A percentile compares a stretch with the other conserved stretches of the same genome.
phyloP scores from a whole-genome alignment of 306 rosid species.

The Rosa lucieae region DNA sequence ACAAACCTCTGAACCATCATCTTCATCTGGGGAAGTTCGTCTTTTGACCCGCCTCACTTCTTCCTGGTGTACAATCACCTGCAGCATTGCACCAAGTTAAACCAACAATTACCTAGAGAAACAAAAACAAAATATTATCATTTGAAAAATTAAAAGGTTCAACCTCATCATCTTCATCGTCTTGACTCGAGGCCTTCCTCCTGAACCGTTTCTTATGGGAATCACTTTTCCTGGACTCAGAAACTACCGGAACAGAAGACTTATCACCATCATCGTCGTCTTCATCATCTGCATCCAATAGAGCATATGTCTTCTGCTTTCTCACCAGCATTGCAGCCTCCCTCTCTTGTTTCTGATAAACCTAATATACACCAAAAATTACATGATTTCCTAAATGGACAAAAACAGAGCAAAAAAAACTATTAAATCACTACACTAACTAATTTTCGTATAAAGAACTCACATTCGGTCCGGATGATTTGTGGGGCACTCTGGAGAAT shows the following conservation, averaged over 20 bases:
- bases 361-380: slow-evolving; percentile 42
- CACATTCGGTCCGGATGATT: slow-evolving; percentile 57
- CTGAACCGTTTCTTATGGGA: slow-evolving; percentile 61
- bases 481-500: slow-evolving; percentile 66
- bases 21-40: slow-evolving; percentile 53
- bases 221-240: slow-evolving; percentile 42
- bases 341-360: slow-evolving; percentile 80
- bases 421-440: neutral
- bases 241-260: slow-evolving; percentile 35
- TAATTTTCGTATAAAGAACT: slow-evolving; percentile 23
- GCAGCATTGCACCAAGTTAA: slow-evolving; percentile 43
- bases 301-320: slow-evolving; percentile 69
- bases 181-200: slow-evolving; percentile 60
- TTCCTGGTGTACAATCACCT: slow-evolving; percentile 57
- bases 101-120: slow-evolving; percentile 21
- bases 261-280: slow-evolving; percentile 36
- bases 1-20: slow-evolving; percentile 75
- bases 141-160: slow-evolving; percentile 30
- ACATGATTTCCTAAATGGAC: neutral
- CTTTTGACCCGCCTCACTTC: slow-evolving; percentile 59
- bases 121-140: slow-evolving; percentile 27
- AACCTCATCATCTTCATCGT: slow-evolving; percentile 80
- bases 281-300: slow-evolving; percentile 71
- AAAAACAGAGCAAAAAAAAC: slow-evolving; percentile 3
- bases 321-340: slow-evolving; percentile 76